Percentiles rank a stretch among this genome's conserved stretches.
Evolutionary conservation across 371 early-diverging fungal genomes (phyloP).

Genomic region (Batkoa obscura): DNA sequence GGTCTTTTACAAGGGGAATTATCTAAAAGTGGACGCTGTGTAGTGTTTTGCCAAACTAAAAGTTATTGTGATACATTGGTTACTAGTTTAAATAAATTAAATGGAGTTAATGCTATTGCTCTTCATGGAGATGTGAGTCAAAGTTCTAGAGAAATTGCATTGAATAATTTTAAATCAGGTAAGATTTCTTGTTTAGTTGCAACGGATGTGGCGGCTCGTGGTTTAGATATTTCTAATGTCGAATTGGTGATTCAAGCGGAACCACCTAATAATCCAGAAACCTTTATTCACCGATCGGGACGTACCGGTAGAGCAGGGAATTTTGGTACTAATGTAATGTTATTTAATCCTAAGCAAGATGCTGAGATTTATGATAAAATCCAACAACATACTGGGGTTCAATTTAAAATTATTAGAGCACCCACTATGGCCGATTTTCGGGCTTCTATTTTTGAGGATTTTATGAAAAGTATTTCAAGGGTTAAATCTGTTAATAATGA

Average conservation of each 20-base stretch:
- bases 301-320: conserved; percentile 94
- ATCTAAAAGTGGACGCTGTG: conserved; percentile 54
- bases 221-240: conserved; percentile 94
- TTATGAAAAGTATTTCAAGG: too few species aligned
- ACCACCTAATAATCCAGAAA: conserved; percentile 82
- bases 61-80: conserved; percentile 78
- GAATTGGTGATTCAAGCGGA: conserved; percentile 95
- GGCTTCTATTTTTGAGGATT: too few species aligned
- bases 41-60: conserved; percentile 86
- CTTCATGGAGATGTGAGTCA: conserved; percentile 92
- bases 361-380: neutral
- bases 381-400: neutral
- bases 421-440: too few species aligned
- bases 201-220: conserved; percentile 93
- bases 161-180: conserved; percentile 77
- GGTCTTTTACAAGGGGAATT: conserved; percentile 76
- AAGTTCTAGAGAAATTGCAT: conserved; percentile 60
- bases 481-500: too few species aligned
- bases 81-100: conserved; percentile 48
- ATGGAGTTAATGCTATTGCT: conserved; percentile 48
- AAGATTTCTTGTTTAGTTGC: conserved; percentile 68
- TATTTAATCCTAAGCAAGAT: conserved; percentile 45
- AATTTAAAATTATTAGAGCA: neutral
- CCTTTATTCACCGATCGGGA: conserved; percentile 95
- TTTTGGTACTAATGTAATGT: conserved; percentile 76